Percentiles rank a stretch among this genome's conserved stretches.
Evolutionary conservation across 2,329 filamentous ascomycete genomes (phyloP).

Genomic region (Talaromyces pinophilus): DNA sequence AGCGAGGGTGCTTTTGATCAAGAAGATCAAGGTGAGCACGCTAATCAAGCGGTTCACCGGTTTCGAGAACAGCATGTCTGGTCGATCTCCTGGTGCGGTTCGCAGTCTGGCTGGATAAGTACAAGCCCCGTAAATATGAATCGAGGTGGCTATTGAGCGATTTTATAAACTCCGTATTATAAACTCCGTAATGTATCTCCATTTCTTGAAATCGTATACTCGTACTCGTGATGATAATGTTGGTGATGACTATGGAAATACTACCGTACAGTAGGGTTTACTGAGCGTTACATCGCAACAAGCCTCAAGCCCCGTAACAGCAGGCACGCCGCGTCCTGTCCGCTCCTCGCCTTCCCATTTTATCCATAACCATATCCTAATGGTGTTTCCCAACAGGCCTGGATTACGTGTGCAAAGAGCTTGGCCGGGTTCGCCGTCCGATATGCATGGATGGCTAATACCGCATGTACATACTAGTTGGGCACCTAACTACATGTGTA

Average conservation of each 20-base stretch:
- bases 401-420: not conserved
- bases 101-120: not conserved
- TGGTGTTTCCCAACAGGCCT: not conserved
- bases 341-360: not conserved
- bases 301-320: not conserved
- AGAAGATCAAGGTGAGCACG: slow-evolving; percentile 38
- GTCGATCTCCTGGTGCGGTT: not conserved
- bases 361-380: not conserved
- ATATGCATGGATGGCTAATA: not conserved
- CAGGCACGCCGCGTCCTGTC: not conserved
- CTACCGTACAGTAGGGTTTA: not conserved
- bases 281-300: not conserved
- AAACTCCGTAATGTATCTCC: not conserved
- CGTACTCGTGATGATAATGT: not conserved
- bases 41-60: not conserved
- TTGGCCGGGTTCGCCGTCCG: not conserved
- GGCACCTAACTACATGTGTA: too few relatives aligned
- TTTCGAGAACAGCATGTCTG: not conserved
- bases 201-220: not conserved
- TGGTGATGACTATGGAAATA: not conserved
- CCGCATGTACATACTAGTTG: not conserved
- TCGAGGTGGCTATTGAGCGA: not conserved
- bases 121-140: not conserved
- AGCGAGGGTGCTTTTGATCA: slow-evolving; percentile 47
- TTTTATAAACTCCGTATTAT: not conserved